Evolutionary conservation across 306 rosid species (phyloP), one percentile per base, ranked within the genome.

Genomic region (Malus fusca): DNA sequence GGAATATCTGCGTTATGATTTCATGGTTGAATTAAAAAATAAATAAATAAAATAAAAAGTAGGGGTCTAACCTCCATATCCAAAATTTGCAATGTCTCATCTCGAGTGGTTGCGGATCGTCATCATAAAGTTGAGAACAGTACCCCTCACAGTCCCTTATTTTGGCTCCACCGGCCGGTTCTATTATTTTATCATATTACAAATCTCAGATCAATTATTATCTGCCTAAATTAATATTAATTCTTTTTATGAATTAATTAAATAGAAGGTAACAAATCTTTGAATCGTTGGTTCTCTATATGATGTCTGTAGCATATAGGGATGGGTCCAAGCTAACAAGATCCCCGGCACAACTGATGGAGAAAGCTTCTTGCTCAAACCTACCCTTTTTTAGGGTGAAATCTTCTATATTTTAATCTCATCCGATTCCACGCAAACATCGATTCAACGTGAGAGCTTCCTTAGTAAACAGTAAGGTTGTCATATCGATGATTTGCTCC

Each of bases 281-380:
- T 61, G 64, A 26, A 11, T 26, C 8, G 17, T 61, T 61, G 66
- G 31, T 26, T 25, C 9, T 60, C 8, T 12, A 13, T 60, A 13
- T 5, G 17, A 4, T 23, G 66, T 6, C 35, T 60, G 11, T 62
- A 12, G 67, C 11, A 3, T 62, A 62, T 74, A 63, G 77, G 46
- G 72, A 80, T 78, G 82, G 80, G 40, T 56, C 73, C 70, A 65
- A 68, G 42, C 55, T 21, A 23, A 23, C 81, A 61, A 33, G 72
- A 63, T 65, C 68, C 40, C 66, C 22, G 66, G 75, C 61, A 37
- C 72, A 22, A 43, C 31, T n/a, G 72, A 53, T 68, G 69, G 69
- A 74, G 43, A 37, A 59, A 10, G 30, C 30, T 59, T 59, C 31
- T 11, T 61, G 35, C 66, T 26, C 30, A 26, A 14, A 26, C 17